Conservation (phyloP, 352 stramenopile species). For the Aphanomyces invadans region DNA sequence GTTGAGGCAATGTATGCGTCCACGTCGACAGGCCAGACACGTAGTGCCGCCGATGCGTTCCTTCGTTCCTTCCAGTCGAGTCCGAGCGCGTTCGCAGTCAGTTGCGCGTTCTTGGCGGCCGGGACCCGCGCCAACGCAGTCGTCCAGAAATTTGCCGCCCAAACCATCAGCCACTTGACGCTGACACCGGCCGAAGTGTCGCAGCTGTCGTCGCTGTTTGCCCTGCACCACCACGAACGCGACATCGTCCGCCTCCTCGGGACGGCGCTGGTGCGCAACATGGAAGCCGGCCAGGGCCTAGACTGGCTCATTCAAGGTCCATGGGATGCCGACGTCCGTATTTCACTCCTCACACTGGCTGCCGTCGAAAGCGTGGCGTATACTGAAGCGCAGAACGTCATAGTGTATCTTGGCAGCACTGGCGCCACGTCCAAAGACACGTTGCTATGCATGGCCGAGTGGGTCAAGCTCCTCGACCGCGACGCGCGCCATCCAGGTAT, state of each 20-base stretch:
- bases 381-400: constrained; percentile 18
- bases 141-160: constrained; percentile 9
- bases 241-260: constrained; percentile 32
- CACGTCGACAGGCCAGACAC: background rate
- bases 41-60: constrained; percentile 50
- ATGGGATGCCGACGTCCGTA: constrained; percentile 15
- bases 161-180: constrained; percentile 15
- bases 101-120: constrained; percentile 45
- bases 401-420: constrained; percentile 7
- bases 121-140: constrained; percentile 9
- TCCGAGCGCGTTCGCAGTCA: constrained; percentile 66
- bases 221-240: constrained; percentile 20
- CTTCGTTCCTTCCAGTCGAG: constrained; percentile 74
- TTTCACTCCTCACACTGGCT: constrained; percentile 21
- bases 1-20: constrained; percentile 22
- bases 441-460: constrained; percentile 23
- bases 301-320: constrained; percentile 17
- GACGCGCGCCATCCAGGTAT: constrained; percentile 36
- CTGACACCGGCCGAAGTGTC: background rate
- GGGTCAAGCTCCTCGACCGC: constrained; percentile 24
- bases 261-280: constrained; percentile 21
- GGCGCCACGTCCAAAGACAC: constrained; percentile 31
- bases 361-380: constrained; percentile 16
- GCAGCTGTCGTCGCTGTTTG: constrained; percentile 16
- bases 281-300: constrained; percentile 19